Base-by-base conservation (phyloP, 2,329 filamentous ascomycete species). In the Talaromyces funiculosus region DNA sequence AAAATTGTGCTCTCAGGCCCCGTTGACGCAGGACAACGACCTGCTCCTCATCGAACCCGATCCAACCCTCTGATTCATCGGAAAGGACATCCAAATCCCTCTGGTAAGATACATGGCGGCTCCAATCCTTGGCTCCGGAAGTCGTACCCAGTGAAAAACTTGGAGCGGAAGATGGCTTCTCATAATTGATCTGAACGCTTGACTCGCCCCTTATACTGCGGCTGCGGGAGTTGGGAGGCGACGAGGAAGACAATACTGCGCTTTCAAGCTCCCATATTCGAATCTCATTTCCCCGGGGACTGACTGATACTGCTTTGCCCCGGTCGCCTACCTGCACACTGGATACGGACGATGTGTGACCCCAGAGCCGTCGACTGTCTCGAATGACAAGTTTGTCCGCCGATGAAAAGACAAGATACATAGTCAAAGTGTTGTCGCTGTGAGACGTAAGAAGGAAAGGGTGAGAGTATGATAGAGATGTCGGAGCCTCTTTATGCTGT, bases 211-310 rank as follows among this genome's bases (percentile, higher is more conserved):
- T 74, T 70, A 62, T 74, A 65, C 77, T 71, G 29, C 75, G 73
- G 64, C 72, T 78, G 22, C 76, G 75, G 37, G 74, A 71, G 12
- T 77, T 67, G 5, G 73, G 70, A 4, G 81, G 42, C 9, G 57
- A 53, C 20, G 53, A 56, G 4, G 45, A 53, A 40, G 49, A 57
- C 12, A 40, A 81, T 1, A 82, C 80, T 3, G 88, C 82, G 6
- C 88, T 88, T 74, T 96, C 92, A 0, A 97, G 81, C 68, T 96
- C 91, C 92, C 92, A 97, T 5, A 96, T 86, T 6, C 92, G 85
- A 63, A 91, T 85, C 71, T 91, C 88, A 61, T 88, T 86, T 29
- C 91, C 92, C n/a, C 85, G 81, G 20, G 82, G 82, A 74, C 90
- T 94, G 55, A 96, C 88, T n/a, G 90, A 95, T 3, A 97, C 90